These are phyloP conservation scores for Macrocystidia cucumis DNA, from an alignment of 1,284 basidiomycete genomes.

Conservation along the genomic window DNA sequence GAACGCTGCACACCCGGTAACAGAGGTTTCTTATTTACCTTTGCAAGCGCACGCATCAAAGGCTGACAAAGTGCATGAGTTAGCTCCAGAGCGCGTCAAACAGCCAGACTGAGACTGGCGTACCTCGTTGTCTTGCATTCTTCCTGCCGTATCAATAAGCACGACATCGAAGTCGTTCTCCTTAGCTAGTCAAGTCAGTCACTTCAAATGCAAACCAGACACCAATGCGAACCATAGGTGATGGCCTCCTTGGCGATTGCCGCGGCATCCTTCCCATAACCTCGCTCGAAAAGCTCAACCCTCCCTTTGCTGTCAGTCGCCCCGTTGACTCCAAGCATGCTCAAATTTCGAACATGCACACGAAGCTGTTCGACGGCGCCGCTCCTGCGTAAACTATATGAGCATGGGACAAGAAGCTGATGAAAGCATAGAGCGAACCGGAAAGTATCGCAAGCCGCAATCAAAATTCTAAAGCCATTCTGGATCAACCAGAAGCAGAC, in stretches of 20 bases:
- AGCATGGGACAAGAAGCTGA: conserved; percentile 2
- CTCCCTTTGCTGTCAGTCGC: conserved; percentile 61
- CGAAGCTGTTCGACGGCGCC: conserved; percentile 98
- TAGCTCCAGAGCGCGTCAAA: conserved; percentile 2
- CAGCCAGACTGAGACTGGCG: conserved; percentile 3
- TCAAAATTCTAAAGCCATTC: conserved; percentile 88
- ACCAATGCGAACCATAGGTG: conserved; percentile 55
- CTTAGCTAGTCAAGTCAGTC: conserved; percentile 43
- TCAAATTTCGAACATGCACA: conserved; percentile 93
- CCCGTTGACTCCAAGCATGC: conserved; percentile 75
- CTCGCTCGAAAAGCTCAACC: conserved; percentile 93
- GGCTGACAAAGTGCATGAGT: conserved; percentile 40
- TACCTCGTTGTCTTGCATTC: conserved; percentile 98
- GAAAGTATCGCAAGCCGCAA: conserved; percentile 99
- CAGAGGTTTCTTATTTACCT: conserved; percentile 39
- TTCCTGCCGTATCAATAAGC: conserved; percentile 93
- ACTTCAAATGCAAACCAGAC: neutral
- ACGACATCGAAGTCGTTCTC: conserved; percentile 91
- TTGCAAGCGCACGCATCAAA: conserved; percentile 95
- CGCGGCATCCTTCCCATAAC: conserved; percentile 98
- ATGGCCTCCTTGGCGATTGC: conserved; percentile 97
- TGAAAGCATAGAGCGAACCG: conserved; percentile 35
- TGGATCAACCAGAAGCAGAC: conserved; percentile 99
- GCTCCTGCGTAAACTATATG: conserved; percentile 50
- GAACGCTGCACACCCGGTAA: neutral